These are phyloP conservation scores for Fragaria iinumae DNA, from an alignment of 306 rosid species.

Conservation along the genomic window DNA sequence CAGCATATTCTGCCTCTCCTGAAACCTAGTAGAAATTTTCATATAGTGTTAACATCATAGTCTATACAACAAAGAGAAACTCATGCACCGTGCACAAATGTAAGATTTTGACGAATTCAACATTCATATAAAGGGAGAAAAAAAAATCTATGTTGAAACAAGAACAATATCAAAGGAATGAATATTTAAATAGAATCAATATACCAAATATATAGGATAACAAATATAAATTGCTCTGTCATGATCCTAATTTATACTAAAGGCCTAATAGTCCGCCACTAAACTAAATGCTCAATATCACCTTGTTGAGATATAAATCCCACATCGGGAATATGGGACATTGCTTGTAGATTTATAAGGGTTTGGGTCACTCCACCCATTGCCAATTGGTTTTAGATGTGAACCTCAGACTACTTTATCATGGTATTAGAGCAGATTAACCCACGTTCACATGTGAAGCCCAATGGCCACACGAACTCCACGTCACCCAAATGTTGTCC, in stretches of 20 bases:
- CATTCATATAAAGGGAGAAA: neutral
- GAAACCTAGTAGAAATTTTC: slow-evolving; percentile 59
- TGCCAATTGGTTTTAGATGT: no score
- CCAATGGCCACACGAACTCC: no score
- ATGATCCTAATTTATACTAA: neutral
- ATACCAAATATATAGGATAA: neutral
- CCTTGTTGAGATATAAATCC: no score
- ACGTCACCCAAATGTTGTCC: no score
- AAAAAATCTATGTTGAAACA: neutral
- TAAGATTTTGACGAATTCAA: neutral
- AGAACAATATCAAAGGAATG: neutral
- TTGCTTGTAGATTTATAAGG: no score
- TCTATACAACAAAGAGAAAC: slow-evolving; percentile 5
- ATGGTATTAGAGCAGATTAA: no score
- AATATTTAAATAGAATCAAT: neutral
- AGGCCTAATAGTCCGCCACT: neutral
- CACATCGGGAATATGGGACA: no score
- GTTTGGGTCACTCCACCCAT: no score
- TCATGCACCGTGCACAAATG: neutral
- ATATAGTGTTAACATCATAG: slow-evolving; percentile 20
- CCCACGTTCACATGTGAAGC: no score
- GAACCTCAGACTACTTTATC: no score
- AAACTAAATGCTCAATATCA: neutral
- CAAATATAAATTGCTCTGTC: neutral
- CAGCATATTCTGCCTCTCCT: slow-evolving; percentile 91